phyloP scores from a whole-genome alignment of 176 grass and related monocot species.

The Secale cereale region DNA sequence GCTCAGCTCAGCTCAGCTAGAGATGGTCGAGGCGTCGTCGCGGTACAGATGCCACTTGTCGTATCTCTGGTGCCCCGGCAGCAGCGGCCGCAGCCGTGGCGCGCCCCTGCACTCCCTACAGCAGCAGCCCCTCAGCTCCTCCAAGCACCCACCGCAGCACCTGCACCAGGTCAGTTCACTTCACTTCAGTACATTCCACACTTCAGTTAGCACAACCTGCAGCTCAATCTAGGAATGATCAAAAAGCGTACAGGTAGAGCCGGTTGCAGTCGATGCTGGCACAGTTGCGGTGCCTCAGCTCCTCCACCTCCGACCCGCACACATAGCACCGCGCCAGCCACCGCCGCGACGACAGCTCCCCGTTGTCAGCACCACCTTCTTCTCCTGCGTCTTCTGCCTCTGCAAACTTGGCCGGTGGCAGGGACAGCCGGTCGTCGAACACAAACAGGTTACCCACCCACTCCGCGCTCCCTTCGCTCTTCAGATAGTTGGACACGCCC shows the following conservation, averaged over 20 bases:
- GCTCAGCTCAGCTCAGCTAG: background rate
- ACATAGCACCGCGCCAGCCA: constrained; percentile 63
- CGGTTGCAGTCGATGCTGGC: constrained; percentile 92
- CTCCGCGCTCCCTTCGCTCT: constrained; percentile 51
- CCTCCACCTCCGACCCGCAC: constrained; percentile 55
- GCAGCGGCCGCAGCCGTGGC: constrained; percentile 69
- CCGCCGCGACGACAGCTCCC: background rate
- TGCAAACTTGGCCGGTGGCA: constrained; percentile 59
- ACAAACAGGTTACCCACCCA: constrained; percentile 96
- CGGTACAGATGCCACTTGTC: constrained; percentile 90
- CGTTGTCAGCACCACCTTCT: background rate
- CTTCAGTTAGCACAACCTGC: background rate
- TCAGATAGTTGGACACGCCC: constrained; percentile 92
- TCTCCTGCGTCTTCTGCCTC: background rate
- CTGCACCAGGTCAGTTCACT: constrained; percentile 19
- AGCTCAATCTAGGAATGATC: background rate
- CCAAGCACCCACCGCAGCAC: constrained; percentile 63
- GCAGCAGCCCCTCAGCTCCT: constrained; percentile 79
- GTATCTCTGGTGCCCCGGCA: constrained; percentile 66
- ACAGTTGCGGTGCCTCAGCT: constrained; percentile 88
- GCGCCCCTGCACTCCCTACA: constrained; percentile 47
- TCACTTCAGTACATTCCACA: background rate
- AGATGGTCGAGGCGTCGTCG: constrained; percentile 5
- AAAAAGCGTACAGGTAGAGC: constrained; percentile 58
- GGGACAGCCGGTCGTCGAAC: constrained; percentile 73